phyloP scores from a whole-genome alignment of 1,284 basidiomycete genomes.

The Tylopilus sp. region DNA sequence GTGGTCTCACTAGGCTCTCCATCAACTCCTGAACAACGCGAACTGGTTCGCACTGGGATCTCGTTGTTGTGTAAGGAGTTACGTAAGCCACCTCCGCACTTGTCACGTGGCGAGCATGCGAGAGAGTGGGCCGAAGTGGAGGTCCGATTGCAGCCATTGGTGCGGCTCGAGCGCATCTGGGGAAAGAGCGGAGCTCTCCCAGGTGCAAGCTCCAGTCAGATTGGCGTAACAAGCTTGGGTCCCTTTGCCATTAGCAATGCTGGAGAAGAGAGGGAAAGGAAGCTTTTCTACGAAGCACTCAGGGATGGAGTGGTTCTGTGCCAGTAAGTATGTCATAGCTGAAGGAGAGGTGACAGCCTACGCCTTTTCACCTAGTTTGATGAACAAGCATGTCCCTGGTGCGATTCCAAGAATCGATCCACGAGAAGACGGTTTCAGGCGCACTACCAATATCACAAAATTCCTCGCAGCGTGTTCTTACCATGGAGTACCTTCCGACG shows the following conservation, averaged over 20 bases:
- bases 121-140: conserved; percentile 74
- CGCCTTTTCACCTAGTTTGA: conserved; percentile 43
- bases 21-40: conserved; percentile 55
- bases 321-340: conserved; percentile 55
- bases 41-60: conserved; percentile 58
- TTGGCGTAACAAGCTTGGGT: conserved; percentile 34
- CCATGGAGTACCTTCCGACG: conserved; percentile 56
- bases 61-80: conserved; percentile 63
- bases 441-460: conserved; percentile 65
- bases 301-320: conserved; percentile 83
- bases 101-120: conserved; percentile 44
- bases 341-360: background rate
- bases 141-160: conserved; percentile 54
- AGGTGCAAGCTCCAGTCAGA: conserved; percentile 43
- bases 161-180: conserved; percentile 71
- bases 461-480: conserved; percentile 70
- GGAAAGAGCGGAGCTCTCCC: conserved; percentile 43
- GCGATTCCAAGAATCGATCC: conserved; percentile 61
- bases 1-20: conserved; percentile 45
- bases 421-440: conserved; percentile 63
- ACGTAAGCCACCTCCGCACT: conserved; percentile 51
- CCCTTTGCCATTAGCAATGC: conserved; percentile 43
- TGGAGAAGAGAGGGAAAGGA: conserved; percentile 72
- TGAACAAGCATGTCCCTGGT: conserved; percentile 67
- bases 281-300: conserved; percentile 68